Evolutionary conservation across 345 rosid species (phyloP), one percentile per base, ranked within the genome.

Genomic region (Eucalyptus dawsonii): DNA sequence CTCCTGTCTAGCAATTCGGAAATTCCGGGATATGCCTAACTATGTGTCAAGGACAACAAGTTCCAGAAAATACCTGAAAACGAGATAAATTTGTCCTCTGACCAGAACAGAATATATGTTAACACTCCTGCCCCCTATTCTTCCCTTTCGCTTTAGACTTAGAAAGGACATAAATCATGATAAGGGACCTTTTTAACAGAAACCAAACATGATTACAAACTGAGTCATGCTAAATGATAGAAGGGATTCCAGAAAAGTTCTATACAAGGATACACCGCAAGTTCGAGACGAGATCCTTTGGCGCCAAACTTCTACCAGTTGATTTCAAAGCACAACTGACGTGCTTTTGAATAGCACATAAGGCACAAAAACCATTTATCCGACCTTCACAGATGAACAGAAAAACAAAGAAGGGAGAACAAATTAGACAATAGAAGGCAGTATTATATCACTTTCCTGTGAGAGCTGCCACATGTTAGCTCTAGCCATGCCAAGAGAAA

Each of bases 311-410:
- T 90, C 94, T 93, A 88, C 99, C 99, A 89, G 93, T 90, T 47
- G 98, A 92, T 90, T 96, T 94, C 54, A 95, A 93, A 58, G 99
- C 99, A 88, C 93, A 90, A 91, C 97, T 96, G 87, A 98, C 97
- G 91, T 98, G 99, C 87, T 95, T 96, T 93, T 98, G 99, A 83
- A 98, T 97, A 76, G 99, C 99, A 92, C 99, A 98, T 92, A 98
- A 90, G 25, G 99, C 99, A 92, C 99, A 98, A 88, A 97, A 98
- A 37, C 99, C 99, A 94, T 96, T 94, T 34, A 97, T 91, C 89
- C 88, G 97, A 89, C 99, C 99, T 98, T 93, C 95, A 95, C 44
- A 91, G 90, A 88, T 29, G 50, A 91, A 53, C 54, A 51, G 80
- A 62, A 92, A 87, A 58, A 81, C 89, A 31, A 88, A 88, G 76